These are phyloP conservation scores for Biancaea sappan DNA, from an alignment of 306 rosid species.

Conservation along the genomic window DNA sequence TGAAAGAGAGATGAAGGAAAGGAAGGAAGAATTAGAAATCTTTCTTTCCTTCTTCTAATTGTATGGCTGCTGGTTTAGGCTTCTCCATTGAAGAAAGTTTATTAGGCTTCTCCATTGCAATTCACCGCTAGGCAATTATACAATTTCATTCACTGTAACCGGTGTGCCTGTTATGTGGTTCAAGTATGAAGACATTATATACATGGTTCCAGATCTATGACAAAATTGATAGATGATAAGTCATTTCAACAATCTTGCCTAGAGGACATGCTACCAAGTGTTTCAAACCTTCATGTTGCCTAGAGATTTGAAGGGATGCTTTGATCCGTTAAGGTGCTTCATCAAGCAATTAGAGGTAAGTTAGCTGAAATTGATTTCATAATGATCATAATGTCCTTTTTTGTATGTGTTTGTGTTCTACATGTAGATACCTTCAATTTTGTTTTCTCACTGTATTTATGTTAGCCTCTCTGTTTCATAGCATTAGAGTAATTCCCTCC, in stretches of 20 bases:
- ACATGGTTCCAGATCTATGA: neutral
- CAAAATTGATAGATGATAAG: neutral
- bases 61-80: too few relatives aligned
- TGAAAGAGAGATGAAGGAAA: too few relatives aligned
- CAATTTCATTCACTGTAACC: conserved; percentile 10
- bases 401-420: too few relatives aligned
- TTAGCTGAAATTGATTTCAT: conserved; percentile 18
- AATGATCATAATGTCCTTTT: conserved; percentile 2
- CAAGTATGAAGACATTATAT: neutral
- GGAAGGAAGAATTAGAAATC: too few relatives aligned
- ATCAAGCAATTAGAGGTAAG: conserved; percentile 81
- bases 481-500: too few relatives aligned
- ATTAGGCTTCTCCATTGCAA: too few relatives aligned
- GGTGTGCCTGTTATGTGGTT: neutral
- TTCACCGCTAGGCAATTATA: neutral
- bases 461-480: too few relatives aligned
- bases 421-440: too few relatives aligned
- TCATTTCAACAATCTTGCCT: conserved; percentile 18
- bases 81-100: too few relatives aligned
- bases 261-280: conserved; percentile 64
- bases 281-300: conserved; percentile 76
- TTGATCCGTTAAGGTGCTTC: conserved; percentile 78
- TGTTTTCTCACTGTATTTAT: too few relatives aligned
- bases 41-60: too few relatives aligned
- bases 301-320: conserved; percentile 67